These are phyloP conservation scores for Xenoacremonium recifei DNA, from an alignment of 2,329 filamentous ascomycete species.

Conservation along the genomic window DNA sequence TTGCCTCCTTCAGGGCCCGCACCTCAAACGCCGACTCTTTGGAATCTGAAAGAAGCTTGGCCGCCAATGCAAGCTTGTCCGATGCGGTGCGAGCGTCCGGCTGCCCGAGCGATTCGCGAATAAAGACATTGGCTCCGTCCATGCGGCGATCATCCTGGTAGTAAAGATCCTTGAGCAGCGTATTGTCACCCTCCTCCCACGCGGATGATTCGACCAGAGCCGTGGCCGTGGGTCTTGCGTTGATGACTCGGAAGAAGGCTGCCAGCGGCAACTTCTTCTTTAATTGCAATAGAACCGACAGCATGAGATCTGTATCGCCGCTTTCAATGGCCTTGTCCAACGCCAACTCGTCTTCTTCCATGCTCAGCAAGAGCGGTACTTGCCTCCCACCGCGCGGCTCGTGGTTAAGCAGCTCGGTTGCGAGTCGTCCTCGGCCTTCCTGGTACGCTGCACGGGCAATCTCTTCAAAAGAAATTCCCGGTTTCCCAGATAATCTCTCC, in stretches of 20 bases:
- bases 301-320: constrained; percentile 90
- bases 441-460: constrained; percentile 93
- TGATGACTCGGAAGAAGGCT: constrained; percentile 90
- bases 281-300: constrained; percentile 81
- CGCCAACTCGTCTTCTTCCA: constrained; percentile 94
- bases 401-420: constrained; percentile 87
- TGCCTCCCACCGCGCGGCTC: constrained; percentile 95
- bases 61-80: constrained; percentile 86
- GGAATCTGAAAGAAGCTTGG: constrained; percentile 78
- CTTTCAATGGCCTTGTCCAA: constrained; percentile 96
- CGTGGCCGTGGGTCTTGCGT: constrained; percentile 78
- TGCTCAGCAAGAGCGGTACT: constrained; percentile 86
- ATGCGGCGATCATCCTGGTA: constrained; percentile 93
- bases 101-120: constrained; percentile 79
- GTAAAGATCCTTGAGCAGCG: constrained; percentile 88
- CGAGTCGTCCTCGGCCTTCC: constrained; percentile 84
- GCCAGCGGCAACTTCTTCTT: constrained; percentile 89
- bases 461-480: constrained; percentile 91
- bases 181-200: constrained; percentile 65
- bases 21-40: constrained; percentile 77
- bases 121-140: constrained; percentile 83
- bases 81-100: constrained; percentile 65
- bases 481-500: constrained; percentile 79
- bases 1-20: constrained; percentile 74
- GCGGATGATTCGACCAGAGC: constrained; percentile 88